These are phyloP conservation scores for Coprinopsis strossmayeri DNA, from an alignment of 768 basidiomycete genomes.

Conservation along the genomic window DNA sequence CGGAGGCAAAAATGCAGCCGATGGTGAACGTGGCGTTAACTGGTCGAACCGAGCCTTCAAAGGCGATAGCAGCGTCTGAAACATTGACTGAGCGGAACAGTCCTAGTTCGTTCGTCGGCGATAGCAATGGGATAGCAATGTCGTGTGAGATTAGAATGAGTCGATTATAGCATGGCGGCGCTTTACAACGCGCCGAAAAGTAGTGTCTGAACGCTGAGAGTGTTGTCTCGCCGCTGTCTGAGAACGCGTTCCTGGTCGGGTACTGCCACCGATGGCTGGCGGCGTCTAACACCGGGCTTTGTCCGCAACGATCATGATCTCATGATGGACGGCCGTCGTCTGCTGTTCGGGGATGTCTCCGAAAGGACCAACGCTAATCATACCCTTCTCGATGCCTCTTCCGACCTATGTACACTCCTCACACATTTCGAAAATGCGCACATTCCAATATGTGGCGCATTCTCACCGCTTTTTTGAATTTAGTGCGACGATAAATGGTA, in stretches of 20 bases:
- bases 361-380: too few species aligned
- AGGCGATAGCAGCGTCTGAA: constrained; percentile 9
- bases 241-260: not conserved
- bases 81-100: not conserved
- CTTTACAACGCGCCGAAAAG: not conserved
- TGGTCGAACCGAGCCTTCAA: constrained; percentile 9
- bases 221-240: not conserved
- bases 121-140: not conserved
- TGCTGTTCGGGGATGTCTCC: too few species aligned
- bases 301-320: too few species aligned
- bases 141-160: not conserved
- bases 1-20: constrained; percentile 12
- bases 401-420: too few species aligned
- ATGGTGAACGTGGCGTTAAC: constrained; percentile 16
- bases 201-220: not conserved
- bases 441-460: too few species aligned
- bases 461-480: too few species aligned
- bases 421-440: too few species aligned
- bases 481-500: too few species aligned
- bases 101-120: not conserved
- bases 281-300: too few species aligned
- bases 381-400: too few species aligned
- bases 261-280: not conserved
- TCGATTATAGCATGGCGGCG: not conserved
- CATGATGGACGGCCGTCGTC: too few species aligned